Evolutionary conservation across 805 yeast species (phyloP).

Genomic region (Suhomyces xylopsoci): DNA sequence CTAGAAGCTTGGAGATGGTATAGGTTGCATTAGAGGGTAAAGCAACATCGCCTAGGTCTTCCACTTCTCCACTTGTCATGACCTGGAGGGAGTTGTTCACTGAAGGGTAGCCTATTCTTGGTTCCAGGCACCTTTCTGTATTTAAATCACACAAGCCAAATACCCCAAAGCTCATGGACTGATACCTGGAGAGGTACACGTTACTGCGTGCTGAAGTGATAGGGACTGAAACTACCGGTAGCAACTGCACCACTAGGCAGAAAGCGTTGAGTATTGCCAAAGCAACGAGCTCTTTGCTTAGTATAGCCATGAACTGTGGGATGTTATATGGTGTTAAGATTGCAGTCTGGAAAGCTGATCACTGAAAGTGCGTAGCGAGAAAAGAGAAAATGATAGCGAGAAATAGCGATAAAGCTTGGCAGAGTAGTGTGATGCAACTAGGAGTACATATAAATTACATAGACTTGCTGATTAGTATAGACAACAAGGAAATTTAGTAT

Average conservation of each 20-base stretch:
- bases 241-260: conserved; percentile 35
- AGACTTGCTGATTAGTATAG: not conserved
- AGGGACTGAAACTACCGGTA: conserved; percentile 43
- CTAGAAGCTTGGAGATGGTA: conserved; percentile 38
- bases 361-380: not conserved
- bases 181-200: conserved; percentile 30
- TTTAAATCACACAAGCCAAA: conserved; percentile 38
- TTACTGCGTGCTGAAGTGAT: conserved; percentile 19
- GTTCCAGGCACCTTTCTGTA: conserved; percentile 27
- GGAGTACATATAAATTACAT: not conserved
- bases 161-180: conserved; percentile 40
- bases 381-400: not conserved
- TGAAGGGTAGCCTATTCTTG: conserved; percentile 37
- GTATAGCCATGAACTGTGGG: conserved; percentile 4
- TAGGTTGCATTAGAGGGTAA: conserved; percentile 41
- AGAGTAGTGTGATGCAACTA: not conserved
- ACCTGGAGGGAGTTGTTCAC: conserved; percentile 14
- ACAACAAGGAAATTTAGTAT: not conserved
- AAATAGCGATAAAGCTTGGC: not conserved
- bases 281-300: conserved; percentile 31
- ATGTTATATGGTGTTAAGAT: not conserved
- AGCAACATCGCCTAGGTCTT: conserved; percentile 21
- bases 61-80: conserved; percentile 6
- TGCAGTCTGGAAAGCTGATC: not conserved
- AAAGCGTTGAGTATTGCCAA: conserved; percentile 26